Conservation (phyloP, 306 rosid genomes). For the Cucumis cinereus region DNA sequence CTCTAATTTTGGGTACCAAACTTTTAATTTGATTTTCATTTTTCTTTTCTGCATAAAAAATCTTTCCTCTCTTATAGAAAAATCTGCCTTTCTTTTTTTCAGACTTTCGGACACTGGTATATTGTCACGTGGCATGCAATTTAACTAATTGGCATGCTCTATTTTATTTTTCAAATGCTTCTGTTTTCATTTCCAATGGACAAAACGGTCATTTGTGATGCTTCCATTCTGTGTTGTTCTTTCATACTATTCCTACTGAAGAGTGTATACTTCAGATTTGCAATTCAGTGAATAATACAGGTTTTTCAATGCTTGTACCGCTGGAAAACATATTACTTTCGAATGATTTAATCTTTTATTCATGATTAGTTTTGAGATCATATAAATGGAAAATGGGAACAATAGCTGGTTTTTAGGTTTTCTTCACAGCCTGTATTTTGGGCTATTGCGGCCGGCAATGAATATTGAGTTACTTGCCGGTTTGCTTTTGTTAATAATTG, state of each 20-base stretch:
- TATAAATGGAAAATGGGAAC: background rate
- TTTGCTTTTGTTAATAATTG: background rate
- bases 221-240: background rate
- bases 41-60: background rate
- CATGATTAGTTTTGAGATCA: background rate
- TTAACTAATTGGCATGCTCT: background rate
- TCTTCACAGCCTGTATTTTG: background rate
- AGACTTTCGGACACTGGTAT: background rate
- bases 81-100: background rate
- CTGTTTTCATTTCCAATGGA: background rate
- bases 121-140: background rate
- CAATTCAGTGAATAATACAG: background rate
- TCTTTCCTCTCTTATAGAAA: background rate
- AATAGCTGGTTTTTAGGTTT: background rate
- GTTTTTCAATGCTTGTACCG: background rate
- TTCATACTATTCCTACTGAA: background rate
- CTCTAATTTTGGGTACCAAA: background rate
- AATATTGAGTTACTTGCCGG: background rate
- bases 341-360: background rate
- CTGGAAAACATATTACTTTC: background rate
- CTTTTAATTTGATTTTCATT: background rate
- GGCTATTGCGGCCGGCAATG: background rate
- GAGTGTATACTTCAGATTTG: background rate
- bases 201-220: background rate
- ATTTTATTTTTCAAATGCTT: background rate